Conservation (phyloP, 768 basidiomycete species). For the Mycena kentingensis region DNA sequence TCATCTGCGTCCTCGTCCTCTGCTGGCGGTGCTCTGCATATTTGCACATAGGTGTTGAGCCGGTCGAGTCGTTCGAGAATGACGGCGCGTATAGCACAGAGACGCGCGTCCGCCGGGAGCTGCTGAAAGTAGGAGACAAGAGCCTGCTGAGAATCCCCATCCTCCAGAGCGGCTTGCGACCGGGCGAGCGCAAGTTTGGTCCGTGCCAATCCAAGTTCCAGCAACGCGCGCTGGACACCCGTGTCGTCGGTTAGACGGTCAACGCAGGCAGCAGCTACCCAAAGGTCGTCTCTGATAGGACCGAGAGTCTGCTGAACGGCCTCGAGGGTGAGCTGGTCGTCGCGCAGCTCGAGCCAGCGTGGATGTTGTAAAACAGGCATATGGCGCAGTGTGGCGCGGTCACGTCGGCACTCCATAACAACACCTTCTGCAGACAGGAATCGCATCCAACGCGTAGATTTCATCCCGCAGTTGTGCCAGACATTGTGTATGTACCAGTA, state of each 20-base stretch:
- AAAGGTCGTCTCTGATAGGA: constrained; percentile 64
- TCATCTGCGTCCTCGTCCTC: constrained; percentile 42
- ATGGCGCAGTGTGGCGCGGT: no score
- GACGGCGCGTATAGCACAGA: constrained; percentile 65
- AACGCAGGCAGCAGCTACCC: constrained; percentile 74
- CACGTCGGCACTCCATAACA: no score
- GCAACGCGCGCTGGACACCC: constrained; percentile 54
- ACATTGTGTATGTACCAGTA: constrained; percentile 1
- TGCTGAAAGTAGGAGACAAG: constrained; percentile 58
- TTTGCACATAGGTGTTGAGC: constrained; percentile 70
- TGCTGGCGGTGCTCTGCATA: constrained; percentile 46
- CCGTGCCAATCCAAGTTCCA: constrained; percentile 65
- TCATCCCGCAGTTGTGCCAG: no score
- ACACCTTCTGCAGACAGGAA: no score
- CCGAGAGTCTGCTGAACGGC: constrained; percentile 49
- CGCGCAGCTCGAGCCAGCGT: constrained; percentile 62
- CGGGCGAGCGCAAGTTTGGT: constrained; percentile 52
- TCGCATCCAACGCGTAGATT: no score
- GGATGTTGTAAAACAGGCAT: no score
- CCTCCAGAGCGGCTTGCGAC: constrained; percentile 41
- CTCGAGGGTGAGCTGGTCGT: constrained; percentile 59
- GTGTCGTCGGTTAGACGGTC: constrained; percentile 67
- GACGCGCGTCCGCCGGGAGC: constrained; percentile 59
- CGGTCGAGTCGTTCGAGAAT: constrained; percentile 70
- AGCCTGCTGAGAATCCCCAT: constrained; percentile 24